Evolutionary conservation across 2,329 filamentous ascomycete species (phyloP), one percentile per base, ranked within the genome.

Genomic region (Diaporthe sp.): DNA sequence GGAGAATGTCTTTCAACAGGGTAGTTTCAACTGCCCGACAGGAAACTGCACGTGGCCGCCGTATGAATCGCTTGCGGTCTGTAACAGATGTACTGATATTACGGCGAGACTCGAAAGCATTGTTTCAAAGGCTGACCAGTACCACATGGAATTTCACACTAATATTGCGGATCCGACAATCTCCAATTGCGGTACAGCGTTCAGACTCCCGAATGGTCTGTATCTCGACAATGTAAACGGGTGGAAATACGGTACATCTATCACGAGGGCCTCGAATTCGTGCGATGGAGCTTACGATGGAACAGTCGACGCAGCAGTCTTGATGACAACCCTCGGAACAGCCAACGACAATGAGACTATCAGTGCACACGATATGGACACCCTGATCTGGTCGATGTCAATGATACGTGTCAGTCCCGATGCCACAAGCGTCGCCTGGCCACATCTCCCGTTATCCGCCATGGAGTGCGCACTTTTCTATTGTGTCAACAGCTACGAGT

Each of bases 351-450:
- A 42, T 39, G 44, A 63, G 35, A 73, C 72, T 1, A 30, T 63
- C 19, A 35, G 37, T 27, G 37, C 53, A 35, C 47, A 50, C 32
- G 65, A 58, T 2, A 2, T 58, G 3, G 27, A 73, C 1, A 70
- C 53, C 10, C 66, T 73, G 2, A 71, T 73, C 42, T 72, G 71
- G 71, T 55, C 47, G 2, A 69, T 59, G 71, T 55, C 35, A 4
- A 72, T 72, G 50, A 56, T 72, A 2, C 44, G 37, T n/a, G 61
- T 15, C 12, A 44, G 15, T 15, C 42, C 42, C 3, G 17, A 6
- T 22, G 47, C 30, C 4, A 9, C 35, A 19, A 27, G 47, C 27
- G 12, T 30, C 8, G 44, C n/a, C 17, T 73, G 66, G 72, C 72
- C 72, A 15, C 2, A 71, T n/a, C 2, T 73, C 5, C 30, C 42